Evolutionary conservation across 345 rosid genomes (phyloP).

Genomic region (Syzygium oleosum): DNA sequence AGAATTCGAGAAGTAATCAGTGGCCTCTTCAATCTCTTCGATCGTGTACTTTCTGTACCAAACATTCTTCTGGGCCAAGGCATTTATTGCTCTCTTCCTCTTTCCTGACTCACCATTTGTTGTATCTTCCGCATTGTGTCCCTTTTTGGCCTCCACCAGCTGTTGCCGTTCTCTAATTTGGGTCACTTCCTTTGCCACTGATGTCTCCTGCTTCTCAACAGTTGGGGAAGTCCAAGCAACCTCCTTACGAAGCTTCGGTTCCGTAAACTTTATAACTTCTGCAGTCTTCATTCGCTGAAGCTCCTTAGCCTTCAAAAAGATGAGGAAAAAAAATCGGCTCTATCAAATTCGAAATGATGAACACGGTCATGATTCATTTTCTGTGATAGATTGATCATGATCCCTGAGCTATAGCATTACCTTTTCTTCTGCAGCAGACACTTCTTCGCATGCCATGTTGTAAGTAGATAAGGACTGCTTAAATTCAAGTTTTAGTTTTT

Average conservation of each 20-base stretch:
- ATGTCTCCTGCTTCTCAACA: conserved; percentile 33
- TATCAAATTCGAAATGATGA: background rate
- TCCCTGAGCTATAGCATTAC: conserved; percentile 21
- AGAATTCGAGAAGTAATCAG: conserved; percentile 37
- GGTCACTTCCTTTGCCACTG: conserved; percentile 27
- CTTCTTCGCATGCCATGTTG: conserved; percentile 30
- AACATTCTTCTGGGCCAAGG: conserved; percentile 4
- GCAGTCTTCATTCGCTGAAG: conserved; percentile 20
- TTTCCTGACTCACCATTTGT: conserved; percentile 9
- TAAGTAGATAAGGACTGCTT: conserved; percentile 34
- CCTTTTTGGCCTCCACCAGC: conserved; percentile 23
- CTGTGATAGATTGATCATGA: background rate
- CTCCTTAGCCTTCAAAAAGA: conserved; percentile 23
- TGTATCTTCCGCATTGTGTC: background rate
- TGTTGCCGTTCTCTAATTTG: conserved; percentile 25
- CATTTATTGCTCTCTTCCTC: conserved; percentile 6
- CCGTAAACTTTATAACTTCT: conserved; percentile 28
- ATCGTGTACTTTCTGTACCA: conserved; percentile 46
- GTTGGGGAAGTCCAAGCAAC: conserved; percentile 31
- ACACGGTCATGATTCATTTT: background rate
- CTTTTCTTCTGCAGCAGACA: conserved; percentile 19
- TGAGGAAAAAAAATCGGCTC: background rate
- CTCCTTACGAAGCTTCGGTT: conserved; percentile 26
- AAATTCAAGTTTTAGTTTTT: conserved; percentile 46
- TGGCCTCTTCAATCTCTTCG: conserved; percentile 53